These are phyloP conservation scores for Thermoascus crustaceus DNA, from an alignment of 2,329 filamentous ascomycete species.

Conservation along the genomic window DNA sequence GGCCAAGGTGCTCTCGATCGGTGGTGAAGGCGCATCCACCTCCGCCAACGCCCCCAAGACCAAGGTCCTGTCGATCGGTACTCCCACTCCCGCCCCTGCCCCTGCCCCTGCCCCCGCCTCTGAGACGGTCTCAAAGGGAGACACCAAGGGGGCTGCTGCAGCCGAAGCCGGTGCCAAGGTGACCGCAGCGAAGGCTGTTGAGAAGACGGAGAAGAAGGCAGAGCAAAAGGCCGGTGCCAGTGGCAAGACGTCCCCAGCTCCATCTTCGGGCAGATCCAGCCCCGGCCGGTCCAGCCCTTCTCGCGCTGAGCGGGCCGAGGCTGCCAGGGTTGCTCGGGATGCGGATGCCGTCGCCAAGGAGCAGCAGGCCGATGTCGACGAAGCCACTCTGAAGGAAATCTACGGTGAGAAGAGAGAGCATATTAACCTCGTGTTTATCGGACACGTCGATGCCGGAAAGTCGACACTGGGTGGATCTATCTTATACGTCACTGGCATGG, in stretches of 20 bases:
- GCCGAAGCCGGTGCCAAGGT: slow-evolving; percentile 69
- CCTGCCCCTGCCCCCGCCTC: slow-evolving; percentile 35
- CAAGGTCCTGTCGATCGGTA: slow-evolving; percentile 72
- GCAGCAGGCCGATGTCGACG: slow-evolving; percentile 69
- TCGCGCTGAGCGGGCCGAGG: slow-evolving; percentile 51
- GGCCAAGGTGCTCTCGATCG: slow-evolving; percentile 55
- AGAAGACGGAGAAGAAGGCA: slow-evolving; percentile 72
- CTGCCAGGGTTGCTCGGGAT: slow-evolving; percentile 54
- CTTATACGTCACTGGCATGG: slow-evolving; percentile 91
- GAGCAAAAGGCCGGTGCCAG: slow-evolving; percentile 42
- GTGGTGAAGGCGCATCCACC: slow-evolving; percentile 42
- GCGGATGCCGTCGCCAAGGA: slow-evolving; percentile 79
- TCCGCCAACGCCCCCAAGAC: slow-evolving; percentile 55
- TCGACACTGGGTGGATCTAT: slow-evolving; percentile 92
- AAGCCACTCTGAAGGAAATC: slow-evolving; percentile 84
- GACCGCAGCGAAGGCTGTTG: slow-evolving; percentile 79
- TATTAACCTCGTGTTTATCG: slow-evolving; percentile 95
- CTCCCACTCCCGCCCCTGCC: slow-evolving; percentile 26
- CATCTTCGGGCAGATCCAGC: slow-evolving; percentile 76
- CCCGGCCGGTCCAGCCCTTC: slow-evolving; percentile 69
- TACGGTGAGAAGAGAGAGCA: slow-evolving; percentile 73
- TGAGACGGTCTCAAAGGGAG: slow-evolving; percentile 43
- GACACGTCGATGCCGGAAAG: slow-evolving; percentile 97
- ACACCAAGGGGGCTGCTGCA: slow-evolving; percentile 39
- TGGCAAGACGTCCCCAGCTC: slow-evolving; percentile 71